These are phyloP conservation scores for Stylonectria norvegica DNA, from an alignment of 2,329 filamentous ascomycete genomes.

Conservation along the genomic window DNA sequence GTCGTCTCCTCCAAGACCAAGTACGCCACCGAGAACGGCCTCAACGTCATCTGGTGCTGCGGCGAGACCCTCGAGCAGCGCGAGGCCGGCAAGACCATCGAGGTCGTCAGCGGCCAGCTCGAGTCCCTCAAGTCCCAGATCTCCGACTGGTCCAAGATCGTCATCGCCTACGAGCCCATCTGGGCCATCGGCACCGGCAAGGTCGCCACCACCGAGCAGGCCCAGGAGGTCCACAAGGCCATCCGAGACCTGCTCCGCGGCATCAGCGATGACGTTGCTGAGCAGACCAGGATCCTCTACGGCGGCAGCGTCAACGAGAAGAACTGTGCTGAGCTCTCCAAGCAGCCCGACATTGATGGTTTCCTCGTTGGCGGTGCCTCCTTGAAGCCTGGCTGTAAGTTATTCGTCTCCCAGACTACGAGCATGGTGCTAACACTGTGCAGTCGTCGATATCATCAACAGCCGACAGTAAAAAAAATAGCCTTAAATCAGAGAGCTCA, in stretches of 20 bases:
- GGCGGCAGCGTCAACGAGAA: constrained; percentile 96
- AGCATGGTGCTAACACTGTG: constrained; percentile 7
- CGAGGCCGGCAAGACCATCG: constrained; percentile 79
- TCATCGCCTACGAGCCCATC: constrained; percentile 98
- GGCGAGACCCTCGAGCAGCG: constrained; percentile 94
- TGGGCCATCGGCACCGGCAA: constrained; percentile 95
- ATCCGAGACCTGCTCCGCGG: constrained; percentile 86
- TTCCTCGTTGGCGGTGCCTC: constrained; percentile 96
- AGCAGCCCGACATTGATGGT: constrained; percentile 93
- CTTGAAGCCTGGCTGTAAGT: constrained; percentile 90
- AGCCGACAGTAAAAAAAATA: constrained; percentile 41
- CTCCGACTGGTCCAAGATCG: constrained; percentile 87
- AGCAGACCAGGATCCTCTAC: constrained; percentile 91
- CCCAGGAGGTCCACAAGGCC: constrained; percentile 88
- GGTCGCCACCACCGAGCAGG: constrained; percentile 83
- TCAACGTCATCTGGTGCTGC: constrained; percentile 94
- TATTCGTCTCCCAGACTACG: background rate
- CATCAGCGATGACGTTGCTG: constrained; percentile 70
- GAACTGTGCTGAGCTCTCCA: constrained; percentile 91
- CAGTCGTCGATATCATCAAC: constrained; percentile 61
- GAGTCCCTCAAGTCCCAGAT: constrained; percentile 73
- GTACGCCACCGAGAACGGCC: constrained; percentile 78
- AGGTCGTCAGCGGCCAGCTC: constrained; percentile 82
- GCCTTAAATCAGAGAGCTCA: constrained; percentile 16
- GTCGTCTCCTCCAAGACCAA: constrained; percentile 93